These are phyloP conservation scores for Parsonsia alboflavescens DNA, from an alignment of 257 asterid species.

Conservation along the genomic window DNA sequence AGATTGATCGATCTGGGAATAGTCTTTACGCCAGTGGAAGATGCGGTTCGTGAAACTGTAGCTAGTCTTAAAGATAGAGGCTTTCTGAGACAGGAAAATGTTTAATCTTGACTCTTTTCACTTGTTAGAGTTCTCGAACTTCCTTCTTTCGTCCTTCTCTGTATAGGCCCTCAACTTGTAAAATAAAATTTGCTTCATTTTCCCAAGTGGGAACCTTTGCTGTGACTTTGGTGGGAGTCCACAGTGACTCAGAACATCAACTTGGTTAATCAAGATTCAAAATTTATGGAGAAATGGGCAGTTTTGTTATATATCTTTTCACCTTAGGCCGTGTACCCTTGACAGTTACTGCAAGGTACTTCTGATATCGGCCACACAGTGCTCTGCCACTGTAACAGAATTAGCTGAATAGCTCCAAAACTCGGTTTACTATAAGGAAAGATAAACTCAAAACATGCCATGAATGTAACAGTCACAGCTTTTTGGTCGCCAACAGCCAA, in stretches of 20 bases:
- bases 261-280: slow-evolving; percentile 16
- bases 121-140: slow-evolving; percentile 6
- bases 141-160: not conserved
- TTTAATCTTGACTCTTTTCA: slow-evolving; percentile 25
- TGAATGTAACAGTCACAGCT: slow-evolving; percentile 9
- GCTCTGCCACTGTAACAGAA: slow-evolving; percentile 23
- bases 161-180: not conserved
- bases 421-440: slow-evolving; percentile 16
- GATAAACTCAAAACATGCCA: slow-evolving; percentile 14
- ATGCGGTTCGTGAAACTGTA: slow-evolving; percentile 70
- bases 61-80: slow-evolving; percentile 39
- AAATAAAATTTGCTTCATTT: not conserved
- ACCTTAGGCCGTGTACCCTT: not conserved
- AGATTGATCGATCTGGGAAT: slow-evolving; percentile 69
- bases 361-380: slow-evolving; percentile 19
- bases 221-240: not conserved
- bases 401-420: slow-evolving; percentile 30
- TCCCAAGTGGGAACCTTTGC: not conserved
- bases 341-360: slow-evolving; percentile 6
- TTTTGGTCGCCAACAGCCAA: slow-evolving; percentile 8
- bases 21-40: slow-evolving; percentile 73
- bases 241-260: not conserved
- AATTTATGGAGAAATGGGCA: slow-evolving; percentile 6
- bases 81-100: slow-evolving; percentile 36
- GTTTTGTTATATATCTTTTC: not conserved